Conservation (phyloP, 192 early-diverging fungal species). For the Coemansia asiatica region DNA sequence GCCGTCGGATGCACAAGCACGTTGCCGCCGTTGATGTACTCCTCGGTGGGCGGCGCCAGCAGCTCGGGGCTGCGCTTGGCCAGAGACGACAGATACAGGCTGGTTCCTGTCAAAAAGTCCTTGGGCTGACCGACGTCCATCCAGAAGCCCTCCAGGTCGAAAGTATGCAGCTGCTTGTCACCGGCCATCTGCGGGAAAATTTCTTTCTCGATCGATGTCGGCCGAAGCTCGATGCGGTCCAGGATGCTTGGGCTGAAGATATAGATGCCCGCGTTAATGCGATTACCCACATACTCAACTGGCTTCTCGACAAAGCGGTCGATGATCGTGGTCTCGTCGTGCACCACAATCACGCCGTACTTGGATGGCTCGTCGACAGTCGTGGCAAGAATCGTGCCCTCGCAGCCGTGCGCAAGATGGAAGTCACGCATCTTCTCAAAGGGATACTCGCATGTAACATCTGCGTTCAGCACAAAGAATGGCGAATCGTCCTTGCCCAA, state of each 20-base stretch:
- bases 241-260: slow-evolving; percentile 92
- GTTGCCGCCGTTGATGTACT: slow-evolving; percentile 80
- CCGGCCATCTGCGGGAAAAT: slow-evolving; percentile 91
- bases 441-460: slow-evolving; percentile 99
- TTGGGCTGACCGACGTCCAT: slow-evolving; percentile 99
- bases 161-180: slow-evolving; percentile 86
- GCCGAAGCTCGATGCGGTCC: slow-evolving; percentile 89
- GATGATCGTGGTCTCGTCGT: slow-evolving; percentile 70
- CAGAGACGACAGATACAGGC: slow-evolving; percentile 86
- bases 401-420: slow-evolving; percentile 86
- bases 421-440: slow-evolving; percentile 87
- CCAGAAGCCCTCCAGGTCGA: slow-evolving; percentile 96
- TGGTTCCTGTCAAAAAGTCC: slow-evolving; percentile 94
- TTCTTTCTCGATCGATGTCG: slow-evolving; percentile 98
- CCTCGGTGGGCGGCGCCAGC: slow-evolving; percentile 65
- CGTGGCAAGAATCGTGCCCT: slow-evolving; percentile 97
- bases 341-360: slow-evolving; percentile 96
- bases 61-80: slow-evolving; percentile 72
- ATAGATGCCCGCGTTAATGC: slow-evolving; percentile 99
- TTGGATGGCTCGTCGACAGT: slow-evolving; percentile 98
- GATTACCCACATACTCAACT: slow-evolving; percentile 89
- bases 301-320: slow-evolving; percentile 99
- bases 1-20: slow-evolving; percentile 91
- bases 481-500: slow-evolving; percentile 88
- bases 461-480: slow-evolving; percentile 99